Base-by-base conservation (phyloP, 805 yeast genomes). In the Ogataea saltuana region DNA sequence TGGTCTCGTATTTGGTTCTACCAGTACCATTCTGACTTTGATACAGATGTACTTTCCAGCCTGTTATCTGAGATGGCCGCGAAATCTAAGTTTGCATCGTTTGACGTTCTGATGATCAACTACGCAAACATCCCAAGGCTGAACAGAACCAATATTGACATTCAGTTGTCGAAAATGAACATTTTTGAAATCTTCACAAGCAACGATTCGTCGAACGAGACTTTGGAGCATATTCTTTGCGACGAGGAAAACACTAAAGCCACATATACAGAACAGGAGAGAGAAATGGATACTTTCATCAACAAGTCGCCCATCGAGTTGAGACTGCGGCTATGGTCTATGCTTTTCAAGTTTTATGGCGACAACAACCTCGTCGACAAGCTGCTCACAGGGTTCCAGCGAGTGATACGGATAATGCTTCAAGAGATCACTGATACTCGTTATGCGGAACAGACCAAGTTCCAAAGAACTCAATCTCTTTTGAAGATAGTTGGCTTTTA, bases 301-400 rank as follows among this genome's bases (percentile, higher is more conserved):
- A 64, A 69, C 3, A 69, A 68, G 10, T 80, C 95, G 0, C 78
- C 93, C 0, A 67, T 84, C 17, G 83, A 78, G 17, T 73, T 88
- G 58, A 78, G 77, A 43, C 65, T 89, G 28, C 81, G 82, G 41
- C 64, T 93, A 2, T 90, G 97, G 95, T 78, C 77, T 23, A 72
- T 84, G 18, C 66, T 90, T 13, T 71, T 88, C 36, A 78, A 75
- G 49, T 74, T 74, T 42, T 86, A 84, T 53, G 58, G 63, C 11
- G 58, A 56, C 3, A 54, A 59, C 15, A 31, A 48, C 2, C 55
- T 65, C 17, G 31, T 63, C 2, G 60, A 61, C 0, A 69, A 72
- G 18, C 70, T 74, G 25, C 68, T 72, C 29, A 51, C 55, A 13
- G 81, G 86, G 0, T 75, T 83, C 50, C 78, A 76, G 33, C 69